Percentiles rank a stretch among this genome's conserved stretches.
phyloP scores from a whole-genome alignment of 352 stramenopile genomes.

The Pythium periplocum region DNA sequence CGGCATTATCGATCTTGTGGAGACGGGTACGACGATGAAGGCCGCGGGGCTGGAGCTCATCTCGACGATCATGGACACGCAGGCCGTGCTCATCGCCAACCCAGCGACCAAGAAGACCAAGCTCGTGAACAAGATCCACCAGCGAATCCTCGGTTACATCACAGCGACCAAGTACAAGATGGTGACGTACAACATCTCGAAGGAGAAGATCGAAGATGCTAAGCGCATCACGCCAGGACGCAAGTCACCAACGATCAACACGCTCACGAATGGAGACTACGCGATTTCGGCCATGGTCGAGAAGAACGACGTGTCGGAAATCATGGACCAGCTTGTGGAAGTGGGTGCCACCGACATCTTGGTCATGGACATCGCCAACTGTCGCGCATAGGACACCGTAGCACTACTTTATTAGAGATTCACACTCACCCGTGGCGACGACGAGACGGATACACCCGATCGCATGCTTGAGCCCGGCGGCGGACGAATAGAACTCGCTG shows the following conservation, averaged over 20 bases:
- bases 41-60: constrained; percentile 95
- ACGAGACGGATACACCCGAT: neutral
- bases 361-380: constrained; percentile 95
- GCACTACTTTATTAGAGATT: neutral
- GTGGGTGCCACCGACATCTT: constrained; percentile 96
- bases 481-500: neutral
- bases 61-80: constrained; percentile 88
- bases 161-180: constrained; percentile 97
- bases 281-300: constrained; percentile 92
- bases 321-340: constrained; percentile 96
- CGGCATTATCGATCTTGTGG: constrained; percentile 97
- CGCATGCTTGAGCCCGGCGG: neutral
- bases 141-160: constrained; percentile 96
- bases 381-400: constrained; percentile 53
- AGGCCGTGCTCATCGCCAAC: constrained; percentile 92
- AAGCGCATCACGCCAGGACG: constrained; percentile 93
- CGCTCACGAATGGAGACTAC: constrained; percentile 79
- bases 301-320: constrained; percentile 85
- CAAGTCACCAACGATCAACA: constrained; percentile 91
- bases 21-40: constrained; percentile 98
- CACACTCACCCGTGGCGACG: constrained; percentile 1
- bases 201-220: constrained; percentile 84
- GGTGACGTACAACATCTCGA: constrained; percentile 96
- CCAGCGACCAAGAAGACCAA: constrained; percentile 66
- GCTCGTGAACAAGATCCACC: constrained; percentile 79